A percentile compares a stretch with the other conserved stretches of the same genome.
phyloP scores from a whole-genome alignment of 306 rosid species.

The Sicyos edulis region DNA sequence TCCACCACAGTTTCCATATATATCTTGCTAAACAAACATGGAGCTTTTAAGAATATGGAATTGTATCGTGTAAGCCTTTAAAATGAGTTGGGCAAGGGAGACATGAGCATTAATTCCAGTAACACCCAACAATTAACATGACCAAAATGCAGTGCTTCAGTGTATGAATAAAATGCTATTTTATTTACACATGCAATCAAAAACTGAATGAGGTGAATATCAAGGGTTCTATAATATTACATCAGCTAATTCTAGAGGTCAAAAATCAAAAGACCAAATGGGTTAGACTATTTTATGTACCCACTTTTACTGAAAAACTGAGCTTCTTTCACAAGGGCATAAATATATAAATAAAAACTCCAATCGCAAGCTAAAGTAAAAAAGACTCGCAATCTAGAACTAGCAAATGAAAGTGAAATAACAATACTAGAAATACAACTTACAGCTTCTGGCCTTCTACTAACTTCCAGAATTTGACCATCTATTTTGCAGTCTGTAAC shows the following conservation, averaged over 20 bases:
- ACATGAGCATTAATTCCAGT: too few relatives aligned
- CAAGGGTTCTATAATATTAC: background rate
- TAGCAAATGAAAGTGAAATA: slow-evolving; percentile 8
- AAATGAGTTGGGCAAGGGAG: too few relatives aligned
- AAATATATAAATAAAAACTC: background rate
- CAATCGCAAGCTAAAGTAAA: background rate
- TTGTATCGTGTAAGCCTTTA: too few relatives aligned
- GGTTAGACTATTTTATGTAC: background rate
- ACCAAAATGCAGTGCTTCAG: slow-evolving; percentile 4
- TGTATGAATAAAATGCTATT: background rate
- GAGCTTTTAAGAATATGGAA: background rate
- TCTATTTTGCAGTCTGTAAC: slow-evolving; percentile 31
- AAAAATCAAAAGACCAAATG: background rate
- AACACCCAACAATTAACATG: background rate
- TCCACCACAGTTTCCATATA: background rate
- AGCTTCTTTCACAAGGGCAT: background rate
- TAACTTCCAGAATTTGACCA: slow-evolving; percentile 32
- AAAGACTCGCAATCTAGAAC: background rate
- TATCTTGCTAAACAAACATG: background rate
- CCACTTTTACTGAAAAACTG: background rate
- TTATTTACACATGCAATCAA: background rate
- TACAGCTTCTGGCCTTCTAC: slow-evolving; percentile 48
- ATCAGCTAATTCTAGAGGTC: slow-evolving; percentile 7
- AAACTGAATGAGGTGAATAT: background rate
- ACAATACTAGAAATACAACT: slow-evolving; percentile 39